phyloP scores from a whole-genome alignment of 2,329 filamentous ascomycete genomes.

The Arthrobotrys conoides region DNA sequence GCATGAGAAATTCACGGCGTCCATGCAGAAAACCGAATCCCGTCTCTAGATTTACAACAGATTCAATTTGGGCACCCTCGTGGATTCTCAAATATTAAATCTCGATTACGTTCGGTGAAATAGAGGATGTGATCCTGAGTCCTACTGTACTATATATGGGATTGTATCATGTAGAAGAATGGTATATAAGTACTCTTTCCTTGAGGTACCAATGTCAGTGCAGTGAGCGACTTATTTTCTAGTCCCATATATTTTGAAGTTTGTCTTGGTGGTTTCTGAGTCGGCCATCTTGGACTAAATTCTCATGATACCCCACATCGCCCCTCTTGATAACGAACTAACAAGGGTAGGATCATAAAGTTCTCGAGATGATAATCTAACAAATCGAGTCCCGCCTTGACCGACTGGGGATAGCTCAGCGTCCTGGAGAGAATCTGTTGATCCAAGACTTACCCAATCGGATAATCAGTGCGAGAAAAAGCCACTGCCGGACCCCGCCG shows the following conservation, averaged over 20 bases:
- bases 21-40: not conserved
- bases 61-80: not conserved
- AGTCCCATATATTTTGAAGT: not conserved
- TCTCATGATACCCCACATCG: constrained; percentile 15
- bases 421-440: not conserved
- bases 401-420: not conserved
- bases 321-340: constrained; percentile 11
- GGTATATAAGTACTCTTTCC: too few relatives aligned
- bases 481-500: constrained; percentile 45
- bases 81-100: too few relatives aligned
- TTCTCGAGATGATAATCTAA: constrained; percentile 9
- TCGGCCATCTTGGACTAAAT: not conserved
- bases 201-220: too few relatives aligned
- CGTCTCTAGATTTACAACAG: too few relatives aligned
- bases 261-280: not conserved
- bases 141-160: too few relatives aligned
- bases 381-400: constrained; percentile 20
- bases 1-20: not conserved
- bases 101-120: not conserved
- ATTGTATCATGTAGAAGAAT: too few relatives aligned
- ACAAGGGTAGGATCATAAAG: not conserved
- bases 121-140: too few relatives aligned
- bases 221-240: not conserved
- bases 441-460: constrained; percentile 20
- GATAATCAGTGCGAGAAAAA: constrained; percentile 34